Evolutionary conservation across 2,329 filamentous ascomycete genomes (phyloP).

Genomic region (Aspergillus quadricinctus): DNA sequence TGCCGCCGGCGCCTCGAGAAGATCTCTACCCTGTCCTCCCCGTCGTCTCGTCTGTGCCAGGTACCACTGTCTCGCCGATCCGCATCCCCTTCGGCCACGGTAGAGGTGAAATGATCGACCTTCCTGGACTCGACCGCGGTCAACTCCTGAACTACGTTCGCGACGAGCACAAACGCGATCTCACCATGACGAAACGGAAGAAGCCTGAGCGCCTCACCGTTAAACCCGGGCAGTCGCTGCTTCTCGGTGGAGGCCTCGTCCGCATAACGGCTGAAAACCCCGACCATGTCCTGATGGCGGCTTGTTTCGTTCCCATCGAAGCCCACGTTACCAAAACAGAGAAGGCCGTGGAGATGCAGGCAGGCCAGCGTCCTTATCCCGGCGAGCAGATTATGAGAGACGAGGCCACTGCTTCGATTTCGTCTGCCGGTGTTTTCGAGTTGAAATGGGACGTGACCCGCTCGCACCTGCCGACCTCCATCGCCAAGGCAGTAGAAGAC

Average conservation of each 20-base stretch:
- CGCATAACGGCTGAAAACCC: constrained; percentile 73
- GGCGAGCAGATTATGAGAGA: constrained; percentile 62
- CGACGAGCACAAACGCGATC: constrained; percentile 58
- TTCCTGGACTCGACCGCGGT: constrained; percentile 77
- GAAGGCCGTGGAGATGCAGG: constrained; percentile 73
- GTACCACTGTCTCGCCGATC: constrained; percentile 93
- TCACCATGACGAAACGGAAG: constrained; percentile 76
- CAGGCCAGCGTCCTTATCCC: constrained; percentile 55
- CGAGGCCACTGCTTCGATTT: constrained; percentile 55
- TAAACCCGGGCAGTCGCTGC: constrained; percentile 71
- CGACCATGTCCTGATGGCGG: constrained; percentile 66
- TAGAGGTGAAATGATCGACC: constrained; percentile 85
- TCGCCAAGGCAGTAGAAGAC: constrained; percentile 60
- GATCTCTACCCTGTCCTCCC: constrained; percentile 79
- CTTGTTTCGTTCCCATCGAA: constrained; percentile 76
- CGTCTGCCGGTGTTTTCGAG: constrained; percentile 68
- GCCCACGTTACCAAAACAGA: constrained; percentile 73
- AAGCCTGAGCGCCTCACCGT: constrained; percentile 69
- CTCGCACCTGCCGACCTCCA: constrained; percentile 68
- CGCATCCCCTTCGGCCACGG: constrained; percentile 83
- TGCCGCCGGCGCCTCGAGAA: constrained; percentile 72
- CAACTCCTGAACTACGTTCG: constrained; percentile 68
- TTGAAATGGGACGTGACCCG: constrained; percentile 81
- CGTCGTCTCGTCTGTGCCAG: constrained; percentile 77
- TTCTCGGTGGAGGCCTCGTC: constrained; percentile 81